phyloP scores from a whole-genome alignment of 31 red algal genomes.

The Pterothamnion heteromorphum region DNA sequence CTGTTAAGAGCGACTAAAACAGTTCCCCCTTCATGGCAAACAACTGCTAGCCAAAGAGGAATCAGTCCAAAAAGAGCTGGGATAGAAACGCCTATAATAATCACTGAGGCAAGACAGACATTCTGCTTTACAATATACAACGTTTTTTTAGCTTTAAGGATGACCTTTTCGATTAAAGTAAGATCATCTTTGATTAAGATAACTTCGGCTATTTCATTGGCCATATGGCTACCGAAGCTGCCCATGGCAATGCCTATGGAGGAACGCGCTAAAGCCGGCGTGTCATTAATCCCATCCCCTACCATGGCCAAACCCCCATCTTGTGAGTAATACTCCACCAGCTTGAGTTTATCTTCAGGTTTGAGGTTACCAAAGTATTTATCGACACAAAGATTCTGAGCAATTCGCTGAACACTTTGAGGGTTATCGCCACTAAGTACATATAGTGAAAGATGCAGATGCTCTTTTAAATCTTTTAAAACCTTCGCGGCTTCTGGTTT shows the following conservation, averaged over 20 bases:
- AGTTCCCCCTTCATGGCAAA: constrained; percentile 85
- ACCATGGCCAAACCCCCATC: constrained; percentile 64
- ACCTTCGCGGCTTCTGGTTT: constrained; percentile 56
- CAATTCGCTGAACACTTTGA: constrained; percentile 48
- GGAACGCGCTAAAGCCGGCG: constrained; percentile 72
- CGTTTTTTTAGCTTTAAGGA: constrained; percentile 64
- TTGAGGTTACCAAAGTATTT: constrained; percentile 59
- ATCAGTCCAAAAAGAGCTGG: constrained; percentile 58
- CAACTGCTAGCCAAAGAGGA: constrained; percentile 87
- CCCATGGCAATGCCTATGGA: constrained; percentile 72
- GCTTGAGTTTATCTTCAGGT: constrained; percentile 70
- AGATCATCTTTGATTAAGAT: constrained; percentile 73
- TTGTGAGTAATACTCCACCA: constrained; percentile 33
- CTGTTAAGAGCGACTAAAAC: constrained; percentile 80
- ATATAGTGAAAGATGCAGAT: constrained; percentile 43
- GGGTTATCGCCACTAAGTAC: constrained; percentile 81
- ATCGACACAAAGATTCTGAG: constrained; percentile 51
- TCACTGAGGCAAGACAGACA: constrained; percentile 57
- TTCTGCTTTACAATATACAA: constrained; percentile 73
- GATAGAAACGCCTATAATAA: constrained; percentile 65
- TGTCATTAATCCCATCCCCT: constrained; percentile 93
- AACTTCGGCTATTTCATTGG: constrained; percentile 77
- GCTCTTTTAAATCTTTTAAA: constrained; percentile 44
- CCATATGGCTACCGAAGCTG: constrained; percentile 60
- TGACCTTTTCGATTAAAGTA: constrained; percentile 62